These are phyloP conservation scores for Fusarium anguioides DNA, from an alignment of 2,329 filamentous ascomycete genomes.

Conservation along the genomic window DNA sequence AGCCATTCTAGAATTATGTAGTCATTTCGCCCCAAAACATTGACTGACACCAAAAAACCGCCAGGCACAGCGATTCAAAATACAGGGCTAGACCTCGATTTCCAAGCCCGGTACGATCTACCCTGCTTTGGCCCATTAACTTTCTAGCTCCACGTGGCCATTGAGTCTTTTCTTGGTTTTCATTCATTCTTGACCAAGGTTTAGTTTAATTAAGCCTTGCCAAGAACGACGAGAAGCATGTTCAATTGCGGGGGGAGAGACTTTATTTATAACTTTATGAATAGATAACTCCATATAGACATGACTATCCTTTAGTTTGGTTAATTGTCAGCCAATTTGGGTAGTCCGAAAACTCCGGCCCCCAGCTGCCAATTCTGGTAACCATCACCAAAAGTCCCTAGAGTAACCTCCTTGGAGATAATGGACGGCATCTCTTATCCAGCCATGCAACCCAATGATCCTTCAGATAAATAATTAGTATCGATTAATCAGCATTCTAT, in stretches of 20 bases:
- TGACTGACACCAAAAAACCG: too few species aligned
- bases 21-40: background rate
- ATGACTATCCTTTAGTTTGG: too few species aligned
- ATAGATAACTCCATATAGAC: background rate
- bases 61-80: slow-evolving; percentile 6
- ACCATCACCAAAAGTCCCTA: slow-evolving; percentile 12
- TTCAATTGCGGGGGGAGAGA: background rate
- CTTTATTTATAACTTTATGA: background rate
- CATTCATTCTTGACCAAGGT: background rate
- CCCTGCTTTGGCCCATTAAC: background rate
- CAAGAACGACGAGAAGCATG: background rate
- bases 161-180: background rate
- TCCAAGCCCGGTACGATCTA: slow-evolving; percentile 5
- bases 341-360: slow-evolving; percentile 29
- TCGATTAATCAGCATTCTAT: slow-evolving; percentile 10
- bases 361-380: slow-evolving; percentile 12
- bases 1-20: slow-evolving; percentile 19
- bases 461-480: background rate
- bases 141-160: background rate
- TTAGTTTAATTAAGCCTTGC: slow-evolving; percentile 21
- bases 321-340: background rate
- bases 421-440: background rate
- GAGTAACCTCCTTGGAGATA: slow-evolving; percentile 24
- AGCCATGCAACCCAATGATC: background rate
- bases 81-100: slow-evolving; percentile 15